phyloP scores from a whole-genome alignment of 2,329 filamentous ascomycete species.

The Phyllosticta capitalensis region DNA sequence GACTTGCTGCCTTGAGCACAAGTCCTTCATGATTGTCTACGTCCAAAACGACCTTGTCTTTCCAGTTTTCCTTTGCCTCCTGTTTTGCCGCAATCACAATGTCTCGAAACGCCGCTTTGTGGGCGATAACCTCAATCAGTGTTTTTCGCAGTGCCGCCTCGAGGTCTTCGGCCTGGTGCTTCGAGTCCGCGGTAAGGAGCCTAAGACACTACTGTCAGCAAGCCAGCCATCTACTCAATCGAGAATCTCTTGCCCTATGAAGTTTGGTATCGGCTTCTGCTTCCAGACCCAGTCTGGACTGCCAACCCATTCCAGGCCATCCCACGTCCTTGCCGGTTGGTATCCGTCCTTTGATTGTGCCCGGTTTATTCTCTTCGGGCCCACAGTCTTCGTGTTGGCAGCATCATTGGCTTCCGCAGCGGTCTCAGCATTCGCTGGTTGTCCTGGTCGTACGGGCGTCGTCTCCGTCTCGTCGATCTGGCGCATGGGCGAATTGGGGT shows the following conservation, averaged over 20 bases:
- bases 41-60: neutral
- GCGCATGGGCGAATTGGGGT: constrained; percentile 3
- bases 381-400: neutral
- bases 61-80: neutral
- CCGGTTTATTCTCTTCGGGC: neutral
- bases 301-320: constrained; percentile 45
- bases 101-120: neutral
- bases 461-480: neutral
- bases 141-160: neutral
- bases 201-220: constrained; percentile 1
- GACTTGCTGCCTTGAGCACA: neutral
- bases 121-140: neutral
- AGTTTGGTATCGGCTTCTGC: constrained; percentile 12
- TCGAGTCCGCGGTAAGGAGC: neutral
- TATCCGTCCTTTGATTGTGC: constrained; percentile 22
- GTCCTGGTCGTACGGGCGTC: neutral
- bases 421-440: constrained; percentile 1
- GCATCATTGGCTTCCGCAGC: neutral
- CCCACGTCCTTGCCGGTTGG: constrained; percentile 40
- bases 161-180: neutral
- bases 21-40: neutral
- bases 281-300: constrained; percentile 28
- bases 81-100: neutral
- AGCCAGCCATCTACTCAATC: neutral
- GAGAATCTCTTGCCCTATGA: neutral